These are phyloP conservation scores for Westerdykella aurantiaca DNA, from an alignment of 2,329 filamentous ascomycete species.

Conservation along the genomic window DNA sequence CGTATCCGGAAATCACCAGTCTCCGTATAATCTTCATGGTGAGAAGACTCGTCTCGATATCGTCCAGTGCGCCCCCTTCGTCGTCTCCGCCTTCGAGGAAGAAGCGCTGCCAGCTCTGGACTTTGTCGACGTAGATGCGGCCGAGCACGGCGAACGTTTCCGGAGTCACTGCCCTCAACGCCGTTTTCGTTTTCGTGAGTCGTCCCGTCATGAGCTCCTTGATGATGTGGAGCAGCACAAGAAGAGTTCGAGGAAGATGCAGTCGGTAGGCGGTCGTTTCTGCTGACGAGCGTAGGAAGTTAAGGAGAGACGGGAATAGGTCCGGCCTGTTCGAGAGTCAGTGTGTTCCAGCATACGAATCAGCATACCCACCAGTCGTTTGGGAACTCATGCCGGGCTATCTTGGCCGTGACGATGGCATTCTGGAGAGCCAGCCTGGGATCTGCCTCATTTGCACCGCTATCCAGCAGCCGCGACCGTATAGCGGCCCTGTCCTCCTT, in stretches of 20 bases:
- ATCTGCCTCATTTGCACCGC: constrained; percentile 67
- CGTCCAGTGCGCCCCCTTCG: constrained; percentile 54
- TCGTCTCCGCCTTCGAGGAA: constrained; percentile 54
- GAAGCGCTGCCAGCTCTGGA: constrained; percentile 61
- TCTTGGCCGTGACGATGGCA: constrained; percentile 79
- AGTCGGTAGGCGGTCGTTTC: constrained; percentile 53
- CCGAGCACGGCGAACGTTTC: constrained; percentile 78
- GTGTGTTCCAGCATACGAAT: neutral
- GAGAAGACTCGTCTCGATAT: constrained; percentile 70
- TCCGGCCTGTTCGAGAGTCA: constrained; percentile 30
- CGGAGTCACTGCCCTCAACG: constrained; percentile 70
- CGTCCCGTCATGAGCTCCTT: constrained; percentile 85
- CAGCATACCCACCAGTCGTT: constrained; percentile 60
- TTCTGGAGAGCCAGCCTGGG: constrained; percentile 77
- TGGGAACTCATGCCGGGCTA: constrained; percentile 84
- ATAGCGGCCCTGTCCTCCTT: constrained; percentile 72
- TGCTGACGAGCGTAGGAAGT: constrained; percentile 55
- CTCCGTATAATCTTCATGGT: constrained; percentile 75
- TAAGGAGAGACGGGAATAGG: constrained; percentile 38
- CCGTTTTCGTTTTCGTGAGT: constrained; percentile 66
- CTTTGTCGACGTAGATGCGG: constrained; percentile 70
- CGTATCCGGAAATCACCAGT: constrained; percentile 74
- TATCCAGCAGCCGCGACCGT: constrained; percentile 66
- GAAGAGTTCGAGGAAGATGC: constrained; percentile 65
- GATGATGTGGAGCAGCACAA: constrained; percentile 76